Evolutionary conservation across 2,329 filamentous ascomycete genomes (phyloP), one percentile per base, ranked within the genome.

Genomic region (Xylariaceae sp.): DNA sequence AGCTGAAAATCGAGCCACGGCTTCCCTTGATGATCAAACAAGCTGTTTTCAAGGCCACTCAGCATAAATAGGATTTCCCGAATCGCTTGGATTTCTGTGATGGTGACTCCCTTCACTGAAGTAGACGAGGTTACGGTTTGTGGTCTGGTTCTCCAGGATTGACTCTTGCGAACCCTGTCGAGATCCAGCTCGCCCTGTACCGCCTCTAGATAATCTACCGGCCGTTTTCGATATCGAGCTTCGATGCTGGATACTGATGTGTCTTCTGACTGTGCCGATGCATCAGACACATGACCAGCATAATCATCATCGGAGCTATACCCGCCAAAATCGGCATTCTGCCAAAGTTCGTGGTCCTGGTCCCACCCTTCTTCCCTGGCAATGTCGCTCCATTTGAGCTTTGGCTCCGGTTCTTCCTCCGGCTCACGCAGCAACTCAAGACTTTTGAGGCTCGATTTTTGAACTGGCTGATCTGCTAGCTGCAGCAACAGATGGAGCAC

Each of bases 31-130:
- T 61, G 19, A 52, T 72, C 73, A 63, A 92, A 96, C 1, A 96
- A 66, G 1, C 84, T 86, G 2, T 88, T 92, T 5, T 85, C 80
- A 3, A 94, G 73, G 0, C 92, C 92, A 50, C 84, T 81, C 0
- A 97, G 78, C 89, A 96, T 95, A 63, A 89, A 92, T 0, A 96
- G 74, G 0, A 84, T 81, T 65, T 97, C 91, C 45, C 90, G 83
- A 22, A 92, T 73, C 10, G 85, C 75, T 59, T 92, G 84, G 1
- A 88, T 74, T 67, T 96, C 92, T 0, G 87, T 81, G 5, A 92
- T 74, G 1, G 70, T 63, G 0, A 74, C 68, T 53, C 77, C 77
- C 30, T 69, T 70, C 0, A 69, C 56, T 32, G 63, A 65, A 0
- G 67, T 69, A 9, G 63, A 56, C 3, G 65, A 47, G 18, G 75